Percentiles rank a stretch among this genome's conserved stretches.
phyloP scores from a whole-genome alignment of 2,329 filamentous ascomycete species.

The Microcyclosporella mali region DNA sequence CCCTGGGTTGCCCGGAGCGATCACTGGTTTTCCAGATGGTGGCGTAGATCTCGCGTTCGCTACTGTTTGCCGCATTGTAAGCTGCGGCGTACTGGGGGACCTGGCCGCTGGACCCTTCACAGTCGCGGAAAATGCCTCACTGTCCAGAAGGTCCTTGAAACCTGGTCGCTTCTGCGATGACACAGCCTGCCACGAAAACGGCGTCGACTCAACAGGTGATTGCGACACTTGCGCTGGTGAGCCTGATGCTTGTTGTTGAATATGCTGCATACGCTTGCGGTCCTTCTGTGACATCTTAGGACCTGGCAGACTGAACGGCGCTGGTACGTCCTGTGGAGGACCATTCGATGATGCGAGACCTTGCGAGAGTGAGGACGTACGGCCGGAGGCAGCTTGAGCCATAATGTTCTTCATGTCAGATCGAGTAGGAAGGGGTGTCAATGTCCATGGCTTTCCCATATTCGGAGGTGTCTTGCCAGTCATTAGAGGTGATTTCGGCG shows the following conservation, averaged over 20 bases:
- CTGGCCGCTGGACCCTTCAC: conserved; percentile 21
- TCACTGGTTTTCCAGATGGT: conserved; percentile 11
- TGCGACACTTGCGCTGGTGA: conserved; percentile 1
- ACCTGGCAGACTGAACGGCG: conserved; percentile 31
- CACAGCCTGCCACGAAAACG: conserved; percentile 58
- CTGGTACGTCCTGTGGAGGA: conserved; percentile 14
- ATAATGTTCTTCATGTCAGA: conserved; percentile 74
- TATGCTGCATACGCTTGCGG: conserved; percentile 73
- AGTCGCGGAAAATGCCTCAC: conserved; percentile 28
- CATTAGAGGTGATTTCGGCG: conserved; percentile 29
- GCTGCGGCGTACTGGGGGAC: conserved; percentile 41
- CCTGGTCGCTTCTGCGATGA: conserved; percentile 45
- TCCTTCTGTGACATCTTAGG: conserved; percentile 84
- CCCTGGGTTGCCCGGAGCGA: conserved; percentile 13
- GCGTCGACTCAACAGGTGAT: conserved; percentile 31
- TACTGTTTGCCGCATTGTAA: conserved; percentile 58
- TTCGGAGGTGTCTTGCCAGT: conserved; percentile 21
- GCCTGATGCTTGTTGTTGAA: conserved; percentile 39
- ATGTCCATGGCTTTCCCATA: conserved; percentile 47
- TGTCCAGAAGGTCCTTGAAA: conserved; percentile 45
- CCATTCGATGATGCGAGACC: conserved; percentile 29
- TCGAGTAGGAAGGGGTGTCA: conserved; percentile 49
- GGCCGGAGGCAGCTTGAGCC: conserved; percentile 50
- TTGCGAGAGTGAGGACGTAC: conserved; percentile 40
- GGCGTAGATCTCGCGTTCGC: conserved; percentile 37